Evolutionary conservation across 306 rosid genomes (phyloP).

Genomic region (Pachyrhizus erosus): DNA sequence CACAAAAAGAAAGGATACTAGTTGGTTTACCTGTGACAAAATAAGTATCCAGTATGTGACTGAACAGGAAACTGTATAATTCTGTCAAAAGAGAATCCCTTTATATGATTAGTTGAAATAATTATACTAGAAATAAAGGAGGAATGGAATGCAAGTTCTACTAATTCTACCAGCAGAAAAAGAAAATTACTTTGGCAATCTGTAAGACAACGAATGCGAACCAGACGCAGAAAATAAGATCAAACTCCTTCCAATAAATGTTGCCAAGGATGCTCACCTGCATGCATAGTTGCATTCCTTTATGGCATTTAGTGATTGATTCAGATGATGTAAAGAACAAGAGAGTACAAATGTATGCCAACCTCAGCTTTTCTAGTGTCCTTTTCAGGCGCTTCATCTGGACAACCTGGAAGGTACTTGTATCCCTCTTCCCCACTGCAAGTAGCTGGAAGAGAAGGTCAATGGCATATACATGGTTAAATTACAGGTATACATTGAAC

Average conservation of each 20-base stretch:
- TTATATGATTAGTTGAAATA: conserved; percentile 21
- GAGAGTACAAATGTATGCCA: background rate
- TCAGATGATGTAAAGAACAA: background rate
- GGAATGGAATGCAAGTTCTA: background rate
- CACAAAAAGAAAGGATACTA: background rate
- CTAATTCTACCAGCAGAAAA: background rate
- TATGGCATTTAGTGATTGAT: background rate
- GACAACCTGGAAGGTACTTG: conserved; percentile 64
- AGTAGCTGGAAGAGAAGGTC: conserved; percentile 42
- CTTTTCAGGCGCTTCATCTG: conserved; percentile 29
- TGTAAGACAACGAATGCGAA: conserved; percentile 64
- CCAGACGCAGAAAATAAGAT: conserved; percentile 78
- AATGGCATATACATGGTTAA: background rate
- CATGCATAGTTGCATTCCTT: conserved; percentile 24
- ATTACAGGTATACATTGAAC: background rate
- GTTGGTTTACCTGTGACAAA: conserved; percentile 65
- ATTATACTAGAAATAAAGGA: background rate
- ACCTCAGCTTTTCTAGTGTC: conserved; percentile 57
- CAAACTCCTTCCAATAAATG: conserved; percentile 74
- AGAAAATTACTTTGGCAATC: conserved; percentile 60
- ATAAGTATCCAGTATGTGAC: conserved; percentile 63
- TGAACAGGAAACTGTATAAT: conserved; percentile 62
- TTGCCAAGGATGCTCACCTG: conserved; percentile 61
- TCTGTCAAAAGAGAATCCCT: conserved; percentile 45
- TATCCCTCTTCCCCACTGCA: conserved; percentile 60